Base-by-base conservation (phyloP, 192 early-diverging fungal genomes). In the Coemansia sp. region DNA sequence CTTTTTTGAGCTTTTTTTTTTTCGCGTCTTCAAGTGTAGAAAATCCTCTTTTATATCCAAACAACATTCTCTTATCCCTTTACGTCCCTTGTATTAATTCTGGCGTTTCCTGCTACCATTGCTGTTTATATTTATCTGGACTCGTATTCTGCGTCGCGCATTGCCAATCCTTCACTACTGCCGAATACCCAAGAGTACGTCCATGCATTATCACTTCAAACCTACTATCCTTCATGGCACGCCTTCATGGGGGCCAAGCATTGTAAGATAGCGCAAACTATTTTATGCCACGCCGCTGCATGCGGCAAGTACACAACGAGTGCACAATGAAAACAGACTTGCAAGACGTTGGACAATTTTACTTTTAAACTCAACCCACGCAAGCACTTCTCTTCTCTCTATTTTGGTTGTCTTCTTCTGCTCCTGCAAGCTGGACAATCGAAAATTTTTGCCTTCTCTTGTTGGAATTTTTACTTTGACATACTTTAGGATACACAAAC, bases 101-200 rank as follows among this genome's bases (percentile, higher is more conserved):
- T 44, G 38, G 38, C 3, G 38, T 44, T 44, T 38, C 63, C 58
- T 28, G 53, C 55, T 47, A 58, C 44, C 27, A 18, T 53, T 49
- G 24, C 38, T 44, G 38, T 14, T 44, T 44, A 44, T 44, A 44
- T 2, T 44, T 44, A 44, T 44, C 38, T 44, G 12, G 10, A 9
- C 1, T 44, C 14, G 38, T 44, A 44, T 44, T 44, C 38, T 44
- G 38, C 38, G 7, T 44, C 12, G 38, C 38, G 3, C 38, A 44
- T 44, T 44, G 7, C 12, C 38, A 44, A 44, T 44, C 38, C 16
- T 44, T 44, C 14, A 16, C 2, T 16, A 3, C 38, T 44, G 14
- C 1, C 16, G 38, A 44, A 44, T 44, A 44, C 5, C 38, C 3
- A 44, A 44, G 38, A 44, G 38, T 44, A 44, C 38, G 38, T 44